phyloP scores from a whole-genome alignment of 805 yeast genomes.

The Candida lessepsii region DNA sequence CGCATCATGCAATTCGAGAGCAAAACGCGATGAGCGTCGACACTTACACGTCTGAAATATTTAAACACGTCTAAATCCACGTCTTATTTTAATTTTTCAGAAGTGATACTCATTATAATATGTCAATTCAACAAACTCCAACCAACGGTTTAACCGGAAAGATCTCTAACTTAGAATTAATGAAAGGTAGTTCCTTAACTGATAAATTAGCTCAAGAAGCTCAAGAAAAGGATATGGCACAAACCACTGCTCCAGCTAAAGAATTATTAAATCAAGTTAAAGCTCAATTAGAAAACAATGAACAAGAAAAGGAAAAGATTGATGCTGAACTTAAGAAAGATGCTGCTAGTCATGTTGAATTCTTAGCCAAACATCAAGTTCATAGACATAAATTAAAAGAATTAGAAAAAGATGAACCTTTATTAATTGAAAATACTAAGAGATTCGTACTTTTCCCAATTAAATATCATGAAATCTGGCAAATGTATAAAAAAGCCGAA shows the following conservation, averaged over 20 bases:
- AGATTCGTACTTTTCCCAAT: conserved; percentile 95
- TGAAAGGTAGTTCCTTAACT: conserved; percentile 37
- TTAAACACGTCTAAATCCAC: conserved; percentile 8
- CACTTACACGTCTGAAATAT: conserved; percentile 6
- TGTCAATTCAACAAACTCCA: conserved; percentile 64
- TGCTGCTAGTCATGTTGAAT: conserved; percentile 49
- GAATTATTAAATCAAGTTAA: conserved; percentile 9
- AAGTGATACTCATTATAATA: conserved; percentile 13
- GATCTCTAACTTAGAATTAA: conserved; percentile 40
- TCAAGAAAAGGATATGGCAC: conserved; percentile 31
- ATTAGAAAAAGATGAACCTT: conserved; percentile 84
- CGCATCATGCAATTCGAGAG: conserved; percentile 5
- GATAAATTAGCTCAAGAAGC: conserved; percentile 45
- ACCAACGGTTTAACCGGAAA: conserved; percentile 47
- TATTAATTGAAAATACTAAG: conserved; percentile 77
- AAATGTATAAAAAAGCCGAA: conserved; percentile 97
- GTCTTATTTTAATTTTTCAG: neutral
- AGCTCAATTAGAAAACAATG: conserved; percentile 5
- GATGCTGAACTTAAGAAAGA: conserved; percentile 15
- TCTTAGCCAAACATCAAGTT: conserved; percentile 59
- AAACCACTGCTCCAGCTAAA: conserved; percentile 16
- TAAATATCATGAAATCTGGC: conserved; percentile 97
- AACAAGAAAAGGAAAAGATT: conserved; percentile 20
- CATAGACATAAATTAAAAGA: conserved; percentile 75
- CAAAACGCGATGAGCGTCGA: conserved; percentile 8